Evolutionary conservation across 2,329 filamentous ascomycete genomes (phyloP).

Genomic region (Grosmannia penicillata): DNA sequence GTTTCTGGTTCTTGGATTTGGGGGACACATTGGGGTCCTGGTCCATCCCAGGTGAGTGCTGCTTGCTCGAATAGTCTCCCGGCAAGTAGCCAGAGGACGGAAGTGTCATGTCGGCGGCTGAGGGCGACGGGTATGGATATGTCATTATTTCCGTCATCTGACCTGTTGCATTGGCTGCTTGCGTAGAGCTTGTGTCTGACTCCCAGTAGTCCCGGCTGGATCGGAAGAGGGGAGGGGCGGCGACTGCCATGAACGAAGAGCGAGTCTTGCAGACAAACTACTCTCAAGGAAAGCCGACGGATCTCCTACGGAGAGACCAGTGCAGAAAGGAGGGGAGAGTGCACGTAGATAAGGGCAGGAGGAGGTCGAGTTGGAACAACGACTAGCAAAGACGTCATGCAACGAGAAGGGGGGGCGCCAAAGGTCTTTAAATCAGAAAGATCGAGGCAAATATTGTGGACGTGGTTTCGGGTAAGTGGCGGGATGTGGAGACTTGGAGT

Average conservation of each 20-base stretch:
- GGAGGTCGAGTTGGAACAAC: too few relatives aligned
- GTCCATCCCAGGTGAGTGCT: slow-evolving; percentile 13
- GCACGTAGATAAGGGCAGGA: too few relatives aligned
- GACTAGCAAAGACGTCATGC: too few relatives aligned
- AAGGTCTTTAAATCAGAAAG: too few relatives aligned
- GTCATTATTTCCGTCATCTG: slow-evolving; percentile 30
- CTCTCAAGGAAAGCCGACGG: too few relatives aligned
- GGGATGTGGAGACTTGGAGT: too few relatives aligned
- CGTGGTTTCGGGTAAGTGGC: too few relatives aligned
- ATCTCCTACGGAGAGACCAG: too few relatives aligned
- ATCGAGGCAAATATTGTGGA: too few relatives aligned
- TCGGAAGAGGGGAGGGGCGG: slow-evolving; percentile 16
- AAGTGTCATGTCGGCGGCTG: slow-evolving; percentile 26
- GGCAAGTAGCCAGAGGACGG: slow-evolving; percentile 22
- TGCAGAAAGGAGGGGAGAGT: background rate
- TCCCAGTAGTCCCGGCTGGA: slow-evolving; percentile 18
- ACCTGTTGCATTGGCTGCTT: slow-evolving; percentile 14
- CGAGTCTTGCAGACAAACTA: background rate
- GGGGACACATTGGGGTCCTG: slow-evolving; percentile 18
- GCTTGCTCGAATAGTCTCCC: slow-evolving; percentile 17
- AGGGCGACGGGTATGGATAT: slow-evolving; percentile 31
- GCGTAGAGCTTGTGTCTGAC: slow-evolving; percentile 15
- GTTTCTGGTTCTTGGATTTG: slow-evolving; percentile 21
- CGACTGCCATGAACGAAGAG: slow-evolving; percentile 20
- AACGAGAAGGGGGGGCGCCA: too few relatives aligned